Conservation (phyloP, 2,329 filamentous ascomycete genomes). For the Leptographium wingfieldii region DNA sequence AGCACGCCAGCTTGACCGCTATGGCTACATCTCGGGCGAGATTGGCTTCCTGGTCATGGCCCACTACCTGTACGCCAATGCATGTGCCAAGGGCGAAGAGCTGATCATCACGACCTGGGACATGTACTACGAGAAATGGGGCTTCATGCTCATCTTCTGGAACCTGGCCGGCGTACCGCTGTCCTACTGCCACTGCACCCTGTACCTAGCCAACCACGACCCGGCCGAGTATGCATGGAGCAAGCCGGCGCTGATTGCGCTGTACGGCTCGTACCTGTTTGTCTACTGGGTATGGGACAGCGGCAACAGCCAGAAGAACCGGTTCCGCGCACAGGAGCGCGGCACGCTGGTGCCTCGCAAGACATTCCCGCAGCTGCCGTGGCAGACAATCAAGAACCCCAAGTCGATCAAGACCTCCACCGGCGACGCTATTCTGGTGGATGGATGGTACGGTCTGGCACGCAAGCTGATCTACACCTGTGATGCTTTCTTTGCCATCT, state of each 20-base stretch:
- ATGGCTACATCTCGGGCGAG: constrained; percentile 65
- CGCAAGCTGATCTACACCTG: constrained; percentile 73
- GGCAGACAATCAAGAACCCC: constrained; percentile 62
- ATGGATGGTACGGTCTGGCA: constrained; percentile 67
- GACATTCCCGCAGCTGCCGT: constrained; percentile 69
- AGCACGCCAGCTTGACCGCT: constrained; percentile 61
- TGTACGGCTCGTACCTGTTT: constrained; percentile 56
- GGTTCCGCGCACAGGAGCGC: constrained; percentile 59
- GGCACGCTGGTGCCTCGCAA: constrained; percentile 52
- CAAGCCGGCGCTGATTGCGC: constrained; percentile 42
- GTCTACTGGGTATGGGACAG: constrained; percentile 80
- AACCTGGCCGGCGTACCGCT: constrained; percentile 72
- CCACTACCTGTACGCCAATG: constrained; percentile 72
- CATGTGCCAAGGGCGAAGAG: constrained; percentile 73
- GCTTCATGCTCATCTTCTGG: constrained; percentile 87
- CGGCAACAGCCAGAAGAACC: constrained; percentile 73
- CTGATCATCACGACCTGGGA: constrained; percentile 73
- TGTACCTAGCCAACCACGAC: constrained; percentile 66
- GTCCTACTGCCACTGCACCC: constrained; percentile 71
- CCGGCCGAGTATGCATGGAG: constrained; percentile 58
- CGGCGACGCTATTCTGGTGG: constrained; percentile 58
- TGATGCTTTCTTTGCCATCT: constrained; percentile 64
- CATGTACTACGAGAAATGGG: constrained; percentile 84
- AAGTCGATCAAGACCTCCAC: constrained; percentile 54
- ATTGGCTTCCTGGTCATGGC: constrained; percentile 64